Percentiles rank a stretch among this genome's conserved stretches.
Evolutionary conservation across 2,329 filamentous ascomycete species (phyloP).

Genomic region (Hymenoscyphus repandus): DNA sequence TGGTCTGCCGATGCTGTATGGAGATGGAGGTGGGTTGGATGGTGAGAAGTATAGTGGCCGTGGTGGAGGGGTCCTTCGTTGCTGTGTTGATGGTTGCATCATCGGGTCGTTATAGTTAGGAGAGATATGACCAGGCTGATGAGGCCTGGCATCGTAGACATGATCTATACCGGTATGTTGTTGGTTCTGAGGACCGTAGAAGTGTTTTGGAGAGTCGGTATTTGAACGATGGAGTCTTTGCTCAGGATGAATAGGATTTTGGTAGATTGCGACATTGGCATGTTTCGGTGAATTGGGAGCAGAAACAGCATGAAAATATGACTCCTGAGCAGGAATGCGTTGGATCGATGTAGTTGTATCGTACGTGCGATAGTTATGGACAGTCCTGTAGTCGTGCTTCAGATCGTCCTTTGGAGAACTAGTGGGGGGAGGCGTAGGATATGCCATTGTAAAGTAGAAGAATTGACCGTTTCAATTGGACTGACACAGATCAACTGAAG

Average conservation of each 20-base stretch:
- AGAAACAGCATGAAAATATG: slow-evolving; percentile 3
- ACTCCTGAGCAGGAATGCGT: slow-evolving; percentile 5
- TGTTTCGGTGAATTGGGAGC: slow-evolving; percentile 4
- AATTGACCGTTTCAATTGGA: neutral
- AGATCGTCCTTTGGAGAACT: slow-evolving; percentile 7
- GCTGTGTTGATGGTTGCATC: neutral
- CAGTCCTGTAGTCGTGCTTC: slow-evolving; percentile 2
- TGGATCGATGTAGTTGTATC: slow-evolving; percentile 1
- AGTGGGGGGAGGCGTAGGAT: slow-evolving; percentile 11
- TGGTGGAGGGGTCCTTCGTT: slow-evolving; percentile 6
- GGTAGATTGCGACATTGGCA: neutral
- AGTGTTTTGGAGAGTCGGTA: slow-evolving; percentile 4
- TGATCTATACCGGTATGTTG: neutral
- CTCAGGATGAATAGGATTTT: neutral
- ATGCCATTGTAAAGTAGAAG: slow-evolving; percentile 2
- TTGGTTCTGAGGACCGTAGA: neutral
- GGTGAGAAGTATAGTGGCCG: slow-evolving; percentile 21
- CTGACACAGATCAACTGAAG: neutral
- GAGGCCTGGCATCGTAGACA: neutral
- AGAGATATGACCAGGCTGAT: neutral
- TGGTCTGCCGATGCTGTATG: slow-evolving; percentile 24
- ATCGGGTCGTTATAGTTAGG: neutral
- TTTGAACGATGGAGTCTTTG: slow-evolving; percentile 1
- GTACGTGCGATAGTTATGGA: slow-evolving; percentile 2
- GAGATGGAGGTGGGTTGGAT: slow-evolving; percentile 18